Evolutionary conservation across 1,139 yeast species (phyloP), one percentile per base, ranked within the genome.

Genomic region (Lodderomyces beijingensis): DNA sequence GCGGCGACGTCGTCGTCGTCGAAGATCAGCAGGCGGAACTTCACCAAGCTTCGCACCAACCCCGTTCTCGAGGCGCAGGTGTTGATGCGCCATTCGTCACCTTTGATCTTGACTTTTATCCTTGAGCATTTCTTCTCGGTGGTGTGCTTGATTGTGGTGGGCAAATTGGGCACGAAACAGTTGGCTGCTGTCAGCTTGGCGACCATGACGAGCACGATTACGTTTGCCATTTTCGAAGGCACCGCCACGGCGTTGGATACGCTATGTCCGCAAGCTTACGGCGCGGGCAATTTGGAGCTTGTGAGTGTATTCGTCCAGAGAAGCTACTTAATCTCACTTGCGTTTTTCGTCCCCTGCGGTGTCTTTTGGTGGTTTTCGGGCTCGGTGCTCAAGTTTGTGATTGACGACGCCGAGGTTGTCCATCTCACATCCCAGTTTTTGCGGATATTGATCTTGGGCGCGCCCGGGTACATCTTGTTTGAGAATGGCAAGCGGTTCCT

Each of bases 211-310:
- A 78, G 91, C 1, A 84, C 91, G 24, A 85, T 88, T 33, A 78
- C 91, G 0, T 74, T 84, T 46, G 94, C 95, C 1, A 62, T 87
- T 2, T 83, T 86, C 53, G 95, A 85, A 57, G 96, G 96, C 14
- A 76, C 86, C 33, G 82, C 95, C 0, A 87, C 96, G 0, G 77
- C 94, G 15, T 64, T 88, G 35, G 96, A 88, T 50, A 87, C 96
- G 0, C 61, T 88, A 25, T 86, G 95, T 47, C 89, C 96, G 0
- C 88, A 80, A 50, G 87, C 88, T 0, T 81, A 77, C 49, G 91
- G 89, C 4, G 79, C 87, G 0, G 80, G 84, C 2, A 75, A 79
- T 39, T 71, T 59, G 38, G 65, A 65, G 37, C 60, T 77, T 39
- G 85, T 81, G 25, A 79, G 86, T 11, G 53, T 72, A 3, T 80